A percentile compares a stretch with the other conserved stretches of the same genome.
Evolutionary conservation across 2,329 filamentous ascomycete species (phyloP).

Genomic region (Colletotrichum trifolii): DNA sequence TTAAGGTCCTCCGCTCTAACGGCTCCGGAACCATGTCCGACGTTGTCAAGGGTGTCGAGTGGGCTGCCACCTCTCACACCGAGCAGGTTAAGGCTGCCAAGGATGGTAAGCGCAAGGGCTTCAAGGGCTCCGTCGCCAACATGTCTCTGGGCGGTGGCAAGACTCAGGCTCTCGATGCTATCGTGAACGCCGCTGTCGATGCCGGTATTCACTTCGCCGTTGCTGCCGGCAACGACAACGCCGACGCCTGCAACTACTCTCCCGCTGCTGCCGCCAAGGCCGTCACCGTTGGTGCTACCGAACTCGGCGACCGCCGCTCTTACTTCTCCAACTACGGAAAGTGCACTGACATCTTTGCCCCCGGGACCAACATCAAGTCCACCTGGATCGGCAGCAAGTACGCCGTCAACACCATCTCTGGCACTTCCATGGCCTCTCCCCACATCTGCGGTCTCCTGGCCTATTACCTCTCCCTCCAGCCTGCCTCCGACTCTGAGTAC

Average conservation of each 20-base stretch:
- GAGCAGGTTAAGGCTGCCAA: constrained; percentile 83
- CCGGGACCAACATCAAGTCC: constrained; percentile 94
- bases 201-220: constrained; percentile 97
- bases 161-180: constrained; percentile 88
- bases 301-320: constrained; percentile 91
- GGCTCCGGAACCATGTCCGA: constrained; percentile 99
- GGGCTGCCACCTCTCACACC: constrained; percentile 82
- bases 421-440: constrained; percentile 98
- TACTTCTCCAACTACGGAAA: constrained; percentile 99
- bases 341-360: constrained; percentile 99
- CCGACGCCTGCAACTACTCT: constrained; percentile 99
- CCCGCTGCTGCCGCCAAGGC: constrained; percentile 92
- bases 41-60: constrained; percentile 98
- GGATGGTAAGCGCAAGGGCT: constrained; percentile 90
- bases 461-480: constrained; percentile 98
- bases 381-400: constrained; percentile 98
- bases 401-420: constrained; percentile 98
- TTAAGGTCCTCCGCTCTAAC: constrained; percentile 98
- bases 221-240: constrained; percentile 98
- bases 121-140: constrained; percentile 99
- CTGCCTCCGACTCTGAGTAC: constrained; percentile 88
- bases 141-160: constrained; percentile 99
- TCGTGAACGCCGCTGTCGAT: constrained; percentile 92
- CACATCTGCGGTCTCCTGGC: constrained; percentile 96
- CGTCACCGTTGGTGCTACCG: constrained; percentile 95